Conservation (phyloP, 306 rosid genomes). For the Delonix regia region DNA sequence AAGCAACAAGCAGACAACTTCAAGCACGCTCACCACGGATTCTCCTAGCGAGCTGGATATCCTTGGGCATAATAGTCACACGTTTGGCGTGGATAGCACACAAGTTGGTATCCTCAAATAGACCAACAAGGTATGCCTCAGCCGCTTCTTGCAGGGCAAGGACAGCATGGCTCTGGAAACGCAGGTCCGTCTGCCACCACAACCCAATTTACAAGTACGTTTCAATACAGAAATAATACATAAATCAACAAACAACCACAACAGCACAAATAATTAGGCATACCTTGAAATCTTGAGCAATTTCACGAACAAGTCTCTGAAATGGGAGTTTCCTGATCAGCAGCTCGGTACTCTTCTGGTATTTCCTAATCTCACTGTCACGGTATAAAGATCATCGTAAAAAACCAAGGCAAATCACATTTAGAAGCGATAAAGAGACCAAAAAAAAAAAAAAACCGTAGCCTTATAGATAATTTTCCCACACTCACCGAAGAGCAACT, state of each 20-base stretch:
- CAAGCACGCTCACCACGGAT: conserved; percentile 85
- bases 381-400: not conserved
- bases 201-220: not conserved
- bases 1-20: not conserved
- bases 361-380: conserved; percentile 88
- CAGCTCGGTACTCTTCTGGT: conserved; percentile 92
- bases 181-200: conserved; percentile 64
- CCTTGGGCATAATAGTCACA: conserved; percentile 77
- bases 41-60: conserved; percentile 72
- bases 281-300: conserved; percentile 95
- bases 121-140: conserved; percentile 71
- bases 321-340: conserved; percentile 88
- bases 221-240: not conserved
- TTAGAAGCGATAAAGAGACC: rapidly evolving
- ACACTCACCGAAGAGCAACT: conserved; percentile 81
- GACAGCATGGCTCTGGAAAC: conserved; percentile 79
- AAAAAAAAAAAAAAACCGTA: not conserved
- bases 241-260: not conserved
- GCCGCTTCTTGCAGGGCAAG: conserved; percentile 76
- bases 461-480: too few relatives aligned
- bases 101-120: conserved; percentile 71
- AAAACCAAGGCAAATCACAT: not conserved
- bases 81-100: conserved; percentile 78
- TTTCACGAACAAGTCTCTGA: conserved; percentile 95
- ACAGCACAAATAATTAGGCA: not conserved